Conservation (phyloP, 768 basidiomycete genomes). For the Gautieria morchelliformis region DNA sequence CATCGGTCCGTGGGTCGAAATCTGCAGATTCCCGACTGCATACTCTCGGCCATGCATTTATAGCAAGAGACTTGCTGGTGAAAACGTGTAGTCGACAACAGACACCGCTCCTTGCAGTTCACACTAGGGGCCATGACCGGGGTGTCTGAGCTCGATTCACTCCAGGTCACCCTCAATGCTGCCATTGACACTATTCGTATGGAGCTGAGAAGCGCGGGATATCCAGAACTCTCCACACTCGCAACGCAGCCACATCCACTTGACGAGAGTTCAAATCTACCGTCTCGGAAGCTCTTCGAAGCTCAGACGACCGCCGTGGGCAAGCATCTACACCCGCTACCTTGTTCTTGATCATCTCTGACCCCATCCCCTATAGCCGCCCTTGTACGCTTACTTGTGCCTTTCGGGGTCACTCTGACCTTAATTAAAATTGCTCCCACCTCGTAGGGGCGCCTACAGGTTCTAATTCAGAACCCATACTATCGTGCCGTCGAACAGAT, state of each 20-base stretch:
- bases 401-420: too few species aligned
- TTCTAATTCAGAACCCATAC: constrained; percentile 13
- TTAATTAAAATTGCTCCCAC: background rate
- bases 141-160: constrained; percentile 27
- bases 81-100: too few species aligned
- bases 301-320: constrained; percentile 27
- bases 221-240: constrained; percentile 27
- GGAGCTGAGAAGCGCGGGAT: constrained; percentile 25
- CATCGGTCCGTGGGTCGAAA: too few species aligned
- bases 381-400: background rate
- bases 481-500: constrained; percentile 16
- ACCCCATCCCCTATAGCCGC: background rate
- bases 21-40: too few species aligned
- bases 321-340: constrained; percentile 19
- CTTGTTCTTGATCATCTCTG: background rate
- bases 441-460: constrained; percentile 13
- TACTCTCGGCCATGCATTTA: too few species aligned
- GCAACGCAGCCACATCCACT: constrained; percentile 24
- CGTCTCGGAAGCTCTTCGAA: constrained; percentile 28
- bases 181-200: constrained; percentile 31
- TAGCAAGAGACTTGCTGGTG: too few species aligned
- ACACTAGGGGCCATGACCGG: too few species aligned
- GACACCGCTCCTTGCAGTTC: too few species aligned
- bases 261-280: constrained; percentile 22
- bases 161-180: constrained; percentile 29